Base-by-base conservation (phyloP, 2,329 filamentous ascomycete genomes). In the Calonectria pauciramosa region DNA sequence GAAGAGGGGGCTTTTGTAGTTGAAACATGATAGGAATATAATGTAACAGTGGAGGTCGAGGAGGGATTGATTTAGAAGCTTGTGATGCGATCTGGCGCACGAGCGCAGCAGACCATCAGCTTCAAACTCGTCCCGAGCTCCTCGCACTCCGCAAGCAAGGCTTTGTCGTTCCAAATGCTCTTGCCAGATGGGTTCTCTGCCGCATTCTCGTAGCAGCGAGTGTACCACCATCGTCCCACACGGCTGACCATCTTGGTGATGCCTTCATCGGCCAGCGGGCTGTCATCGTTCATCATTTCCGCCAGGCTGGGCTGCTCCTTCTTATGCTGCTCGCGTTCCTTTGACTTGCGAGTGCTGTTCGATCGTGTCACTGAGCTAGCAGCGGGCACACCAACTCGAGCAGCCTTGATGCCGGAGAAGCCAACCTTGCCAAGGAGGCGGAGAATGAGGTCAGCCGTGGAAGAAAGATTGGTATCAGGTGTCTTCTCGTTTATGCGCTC, bases 201-300 rank as follows among this genome's bases (percentile, higher is more conserved):
- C 6, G 90, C 89, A 71, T 90, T 91, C 85, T 98, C 96, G 83
- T 98, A 99, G 87, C 96, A 98, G 68, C 94, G 92, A 13, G 92
- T 94, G 85, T 98, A 99, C 97, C 97, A 99, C 95, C 96, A 99
- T 54, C 97, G 91, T 2, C 96, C 96, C 14, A 99, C 96, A 76
- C 93, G 94, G 20, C 96, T 94, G 28, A 99, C 96, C 89, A 98
- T 98, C 82, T 95, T 96, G 18, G 95, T 95, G 82, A 99, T 98
- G 78, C 92, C 93, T 82, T 96, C 95, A 78, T 98, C 95, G 28
- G 94, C 93, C 18, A 90, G 88, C 0, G 91, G 89, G n/a, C 91
- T 90, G 44, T 93, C 89, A 77, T 95, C 93, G 36, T 90, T 92
- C 85, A 95, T 93, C 86, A 95, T 92, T 81, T 96, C 94, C 1